Conservation (phyloP, 768 basidiomycete genomes). For the Macrocybe gigantea region DNA sequence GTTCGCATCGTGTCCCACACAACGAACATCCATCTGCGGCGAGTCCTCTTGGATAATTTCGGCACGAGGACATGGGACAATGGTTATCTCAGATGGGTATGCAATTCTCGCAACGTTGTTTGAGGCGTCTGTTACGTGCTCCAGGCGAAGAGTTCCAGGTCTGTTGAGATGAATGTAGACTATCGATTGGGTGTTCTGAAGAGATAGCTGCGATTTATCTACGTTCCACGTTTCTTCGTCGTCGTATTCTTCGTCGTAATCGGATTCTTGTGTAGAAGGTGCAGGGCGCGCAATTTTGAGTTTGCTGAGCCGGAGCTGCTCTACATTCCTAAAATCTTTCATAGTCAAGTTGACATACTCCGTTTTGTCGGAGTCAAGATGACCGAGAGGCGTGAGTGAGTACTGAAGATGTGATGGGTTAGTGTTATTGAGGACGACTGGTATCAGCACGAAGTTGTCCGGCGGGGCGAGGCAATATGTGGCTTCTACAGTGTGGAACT, state of each 20-base stretch:
- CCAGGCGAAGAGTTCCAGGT: conserved; percentile 72
- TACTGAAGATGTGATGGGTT: conserved; percentile 67
- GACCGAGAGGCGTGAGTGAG: conserved; percentile 61
- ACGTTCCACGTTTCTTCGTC: conserved; percentile 46
- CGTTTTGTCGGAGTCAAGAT: conserved; percentile 34
- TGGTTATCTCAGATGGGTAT: conserved; percentile 53
- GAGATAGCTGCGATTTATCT: conserved; percentile 28
- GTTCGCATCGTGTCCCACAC: conserved; percentile 60
- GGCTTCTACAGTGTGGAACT: conserved; percentile 70
- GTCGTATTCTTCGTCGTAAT: conserved; percentile 69
- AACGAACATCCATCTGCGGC: conserved; percentile 44
- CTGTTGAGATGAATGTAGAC: conserved; percentile 65
- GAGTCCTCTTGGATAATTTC: conserved; percentile 48
- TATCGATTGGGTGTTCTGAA: conserved; percentile 74
- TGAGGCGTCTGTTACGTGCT: conserved; percentile 64
- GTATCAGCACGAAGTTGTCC: conserved; percentile 57
- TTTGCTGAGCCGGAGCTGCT: conserved; percentile 49
- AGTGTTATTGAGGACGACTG: conserved; percentile 88
- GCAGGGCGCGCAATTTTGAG: conserved; percentile 38
- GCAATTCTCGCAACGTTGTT: conserved; percentile 71
- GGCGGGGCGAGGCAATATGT: conserved; percentile 67
- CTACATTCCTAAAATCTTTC: conserved; percentile 65
- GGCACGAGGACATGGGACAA: conserved; percentile 81
- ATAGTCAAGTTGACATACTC: conserved; percentile 51
- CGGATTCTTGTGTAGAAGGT: conserved; percentile 22